Evolutionary conservation across 179 eudicot species (phyloP), one percentile per base, ranked within the genome.

Genomic region (Nepenthes alata): DNA sequence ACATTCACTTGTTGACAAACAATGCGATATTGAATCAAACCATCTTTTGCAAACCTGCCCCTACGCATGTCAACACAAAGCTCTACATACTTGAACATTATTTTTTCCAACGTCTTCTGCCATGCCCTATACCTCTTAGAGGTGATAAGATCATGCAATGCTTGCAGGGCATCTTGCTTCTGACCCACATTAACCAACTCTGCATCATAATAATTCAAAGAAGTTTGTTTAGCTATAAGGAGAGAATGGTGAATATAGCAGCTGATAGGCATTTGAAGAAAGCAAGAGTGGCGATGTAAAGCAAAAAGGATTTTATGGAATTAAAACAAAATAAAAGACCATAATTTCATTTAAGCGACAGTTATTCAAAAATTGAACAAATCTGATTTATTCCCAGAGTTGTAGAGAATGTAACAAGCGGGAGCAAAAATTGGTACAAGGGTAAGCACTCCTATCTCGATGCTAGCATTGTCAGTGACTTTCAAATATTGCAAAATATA

Each of bases 1-100:
- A 91, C 89, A 65, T 91, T 91, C 58, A 91, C 98, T 80, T 84
- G 95, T 58, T 91, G 98, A 64, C 98, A 91, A 1, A 84, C 86
- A 62, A 85, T 81, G 0, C 98, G 95, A 55, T 91, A 91, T 55
- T 91, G 96, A 57, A 89, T 91, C 57, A 91, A 70, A 52, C 96
- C 98, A 75, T 91, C 98, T 73, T 91, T 88, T 1, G 96, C 98
- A 65, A 72, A 87, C 71, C 91, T 79, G 1, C 96, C 98, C 64
- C 79, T 83, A 55, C 87, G 61, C 96, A 91, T 83, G 68, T 88
- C 96, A 12, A 91, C 98, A 71, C 96, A 91, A 34, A 91, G 83
- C 62, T 85, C 97, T 6, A 88, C 73, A 68, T 88, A 84, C 64
- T 85, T 91, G 71, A 82, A 81, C 98, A 91, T 89, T 37, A 91